Percentiles rank a stretch among this genome's conserved stretches.
phyloP scores from a whole-genome alignment of 345 rosid genomes.

The Euphorbia tirucalli region DNA sequence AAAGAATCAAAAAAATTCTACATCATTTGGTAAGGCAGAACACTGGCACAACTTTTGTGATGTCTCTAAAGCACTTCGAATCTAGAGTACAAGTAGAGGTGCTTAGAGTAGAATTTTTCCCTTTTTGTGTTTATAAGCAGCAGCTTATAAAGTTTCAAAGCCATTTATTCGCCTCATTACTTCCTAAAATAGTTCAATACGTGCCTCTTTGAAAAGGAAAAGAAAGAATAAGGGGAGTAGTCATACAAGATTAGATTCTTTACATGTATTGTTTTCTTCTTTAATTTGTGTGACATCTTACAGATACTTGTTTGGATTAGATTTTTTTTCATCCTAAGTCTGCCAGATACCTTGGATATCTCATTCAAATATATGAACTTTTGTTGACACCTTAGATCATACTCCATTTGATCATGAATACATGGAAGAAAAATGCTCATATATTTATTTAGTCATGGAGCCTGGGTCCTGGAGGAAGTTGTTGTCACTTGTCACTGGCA shows the following conservation, averaged over 20 bases:
- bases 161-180: neutral
- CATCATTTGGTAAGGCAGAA: constrained; percentile 17
- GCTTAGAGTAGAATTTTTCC: neutral
- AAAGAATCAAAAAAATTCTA: neutral
- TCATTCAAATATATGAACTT: neutral
- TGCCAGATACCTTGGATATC: neutral
- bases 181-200: neutral
- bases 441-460: no score
- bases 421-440: no score
- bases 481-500: no score
- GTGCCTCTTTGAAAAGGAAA: neutral
- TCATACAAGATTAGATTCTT: neutral
- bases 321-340: no score
- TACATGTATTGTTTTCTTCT: neutral
- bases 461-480: no score
- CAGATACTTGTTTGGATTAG: no score
- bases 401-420: no score
- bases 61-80: neutral
- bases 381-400: neutral
- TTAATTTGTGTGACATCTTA: no score
- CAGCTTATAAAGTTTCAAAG: no score
- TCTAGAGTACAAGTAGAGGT: neutral
- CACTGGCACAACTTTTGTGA: neutral
- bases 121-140: neutral
- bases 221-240: neutral